Conservation (phyloP, 495 filamentous ascomycete genomes). For the Bacidia gigantensis region DNA sequence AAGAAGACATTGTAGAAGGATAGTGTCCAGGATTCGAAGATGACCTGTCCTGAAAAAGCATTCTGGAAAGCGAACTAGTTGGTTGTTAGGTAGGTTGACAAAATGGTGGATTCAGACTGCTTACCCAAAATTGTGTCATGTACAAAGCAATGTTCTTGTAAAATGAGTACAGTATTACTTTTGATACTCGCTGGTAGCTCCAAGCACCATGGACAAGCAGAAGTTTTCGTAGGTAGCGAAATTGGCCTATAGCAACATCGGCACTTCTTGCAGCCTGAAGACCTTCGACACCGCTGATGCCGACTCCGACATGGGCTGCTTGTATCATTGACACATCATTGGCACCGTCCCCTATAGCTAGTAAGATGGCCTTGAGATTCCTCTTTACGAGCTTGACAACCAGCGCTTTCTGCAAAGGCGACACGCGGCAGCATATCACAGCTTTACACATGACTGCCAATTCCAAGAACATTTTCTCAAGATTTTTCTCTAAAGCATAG, state of each 20-base stretch:
- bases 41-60: conserved; percentile 91
- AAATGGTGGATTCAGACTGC: conserved; percentile 22
- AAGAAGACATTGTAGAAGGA: conserved; percentile 99
- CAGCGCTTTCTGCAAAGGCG: conserved; percentile 94
- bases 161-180: conserved; percentile 94
- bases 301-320: conserved; percentile 94
- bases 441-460: conserved; percentile 94
- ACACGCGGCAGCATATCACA: conserved; percentile 97
- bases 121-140: conserved; percentile 98
- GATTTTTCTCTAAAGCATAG: conserved; percentile 81
- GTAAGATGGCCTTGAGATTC: conserved; percentile 77
- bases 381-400: conserved; percentile 99
- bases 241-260: conserved; percentile 92
- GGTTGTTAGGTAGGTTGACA: not conserved
- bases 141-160: conserved; percentile 99
- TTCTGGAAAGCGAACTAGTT: conserved; percentile 90
- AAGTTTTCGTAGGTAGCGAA: conserved; percentile 88
- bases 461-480: conserved; percentile 89
- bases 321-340: conserved; percentile 99
- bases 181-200: conserved; percentile 94
- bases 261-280: conserved; percentile 95
- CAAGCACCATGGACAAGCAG: conserved; percentile 93
- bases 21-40: conserved; percentile 98
- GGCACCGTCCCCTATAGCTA: conserved; percentile 94
- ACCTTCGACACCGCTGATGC: conserved; percentile 95